Base-by-base conservation (phyloP, 164 flowering plant genomes). In the Hamamelis virginiana region DNA sequence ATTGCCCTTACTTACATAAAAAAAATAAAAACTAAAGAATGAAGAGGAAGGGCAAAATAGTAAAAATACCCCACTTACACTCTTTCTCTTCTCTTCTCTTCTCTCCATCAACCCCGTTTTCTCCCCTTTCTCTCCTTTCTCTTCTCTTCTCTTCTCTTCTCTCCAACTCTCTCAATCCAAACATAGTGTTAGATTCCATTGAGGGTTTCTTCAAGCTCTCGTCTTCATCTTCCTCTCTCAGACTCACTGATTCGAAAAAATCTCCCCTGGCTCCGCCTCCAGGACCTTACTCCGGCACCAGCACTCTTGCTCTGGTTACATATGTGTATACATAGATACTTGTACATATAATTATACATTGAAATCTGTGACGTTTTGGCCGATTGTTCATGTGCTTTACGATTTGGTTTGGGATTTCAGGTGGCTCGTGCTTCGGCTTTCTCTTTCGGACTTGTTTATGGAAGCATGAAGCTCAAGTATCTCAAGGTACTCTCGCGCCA, bases 401-500 rank as follows among this genome's bases (percentile, higher is more conserved):
- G 12, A 16, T 26, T 28, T 26, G 53, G 64, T 46, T 72, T 18
- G 25, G n/a, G 33, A 38, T 48, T 65, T 19, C 72, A 90, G 93
- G 93, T 86, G 19, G 93, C 88, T 77, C 90, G 96, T 56, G 89
- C 69, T 15, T 90, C 93, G 16, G 88, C 89, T 16, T 81, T 88
- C 79, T 78, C 90, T 4, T 47, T 81, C n/a, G 91, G 96, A 9
- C 70, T 88, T 33, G 87, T 84, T 33, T 90, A 88, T 45, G 93
- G 96, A 19, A 82, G 79, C 78, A 16, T 85, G 19, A 90, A 88
- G 85, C 89, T 88, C 79, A 84, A 84, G 75, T 81, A 79, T 70
- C 85, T 90, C 68, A 77, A 84, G 92, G 89, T 90, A 58, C 45
- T 67, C 50, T 28, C 11, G 11, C 59, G 18, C 9, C 33, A 13